Percentiles rank a stretch among this genome's conserved stretches.
phyloP scores from a whole-genome alignment of 257 asterid species.

The Nicotiana benthamiana region DNA sequence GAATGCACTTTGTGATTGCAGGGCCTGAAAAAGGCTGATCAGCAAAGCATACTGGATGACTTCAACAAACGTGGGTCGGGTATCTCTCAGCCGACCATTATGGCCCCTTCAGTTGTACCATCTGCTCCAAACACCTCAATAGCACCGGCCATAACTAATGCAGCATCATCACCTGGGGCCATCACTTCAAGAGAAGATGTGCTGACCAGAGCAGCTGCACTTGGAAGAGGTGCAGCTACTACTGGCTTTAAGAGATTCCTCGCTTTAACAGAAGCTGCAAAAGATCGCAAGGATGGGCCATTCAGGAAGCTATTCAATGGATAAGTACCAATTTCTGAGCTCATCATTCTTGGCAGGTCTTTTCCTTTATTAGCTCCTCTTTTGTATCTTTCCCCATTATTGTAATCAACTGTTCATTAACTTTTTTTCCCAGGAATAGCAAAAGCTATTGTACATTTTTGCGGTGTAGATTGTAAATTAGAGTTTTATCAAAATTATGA shows the following conservation, averaged over 20 bases:
- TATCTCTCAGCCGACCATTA: constrained; percentile 45
- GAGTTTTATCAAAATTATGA: constrained; percentile 2
- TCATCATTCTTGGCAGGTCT: constrained; percentile 2
- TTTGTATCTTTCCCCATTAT: neutral
- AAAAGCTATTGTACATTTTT: neutral
- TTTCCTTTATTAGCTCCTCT: neutral
- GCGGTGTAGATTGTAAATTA: constrained; percentile 5
- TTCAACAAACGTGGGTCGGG: constrained; percentile 87
- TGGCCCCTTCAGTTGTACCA: constrained; percentile 24
- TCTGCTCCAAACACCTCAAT: constrained; percentile 29
- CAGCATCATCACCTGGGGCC: constrained; percentile 41
- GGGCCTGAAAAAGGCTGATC: constrained; percentile 93
- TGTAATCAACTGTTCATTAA: neutral
- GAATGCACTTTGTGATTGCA: constrained; percentile 13
- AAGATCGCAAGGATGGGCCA: constrained; percentile 89
- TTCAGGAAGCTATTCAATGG: constrained; percentile 88
- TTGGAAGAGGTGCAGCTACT: constrained; percentile 95
- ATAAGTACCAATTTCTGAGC: constrained; percentile 19
- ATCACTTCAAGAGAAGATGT: constrained; percentile 80
- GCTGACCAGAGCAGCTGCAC: constrained; percentile 94
- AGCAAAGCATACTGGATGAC: constrained; percentile 87
- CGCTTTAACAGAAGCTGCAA: constrained; percentile 86
- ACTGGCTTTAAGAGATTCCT: constrained; percentile 85
- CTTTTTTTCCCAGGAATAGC: neutral
- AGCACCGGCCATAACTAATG: constrained; percentile 34